A percentile compares a stretch with the other conserved stretches of the same genome.
Conservation (phyloP, 441 rosid genomes). For the Syzygium syzygioides region DNA sequence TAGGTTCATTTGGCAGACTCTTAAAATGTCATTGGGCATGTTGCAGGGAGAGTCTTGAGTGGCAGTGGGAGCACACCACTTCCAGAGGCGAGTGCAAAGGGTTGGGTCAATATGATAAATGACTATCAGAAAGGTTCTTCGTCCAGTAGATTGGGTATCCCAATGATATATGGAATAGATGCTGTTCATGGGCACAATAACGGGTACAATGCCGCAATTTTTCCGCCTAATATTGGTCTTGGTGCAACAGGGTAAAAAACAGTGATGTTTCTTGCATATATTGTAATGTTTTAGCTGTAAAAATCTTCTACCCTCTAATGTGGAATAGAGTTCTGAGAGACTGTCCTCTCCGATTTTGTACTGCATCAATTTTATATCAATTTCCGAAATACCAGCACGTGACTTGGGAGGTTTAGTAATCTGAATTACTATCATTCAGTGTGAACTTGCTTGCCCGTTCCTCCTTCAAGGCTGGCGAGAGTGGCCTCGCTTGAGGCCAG, state of each 20-base stretch:
- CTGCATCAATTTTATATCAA: background rate
- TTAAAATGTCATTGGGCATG: too few species aligned
- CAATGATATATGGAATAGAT: conserved; percentile 15
- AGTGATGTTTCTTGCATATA: background rate
- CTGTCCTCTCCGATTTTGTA: background rate
- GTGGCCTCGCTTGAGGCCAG: too few species aligned
- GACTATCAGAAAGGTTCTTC: conserved; percentile 7
- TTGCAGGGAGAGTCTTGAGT: too few species aligned
- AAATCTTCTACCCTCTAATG: background rate
- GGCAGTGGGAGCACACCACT: conserved; percentile 15
- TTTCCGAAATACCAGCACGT: background rate
- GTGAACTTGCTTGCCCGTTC: background rate
- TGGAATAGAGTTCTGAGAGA: background rate
- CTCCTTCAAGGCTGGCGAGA: background rate
- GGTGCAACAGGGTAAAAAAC: conserved; percentile 9
- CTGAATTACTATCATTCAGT: background rate
- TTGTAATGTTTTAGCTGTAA: background rate
- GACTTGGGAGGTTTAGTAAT: background rate
- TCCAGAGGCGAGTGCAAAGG: conserved; percentile 10
- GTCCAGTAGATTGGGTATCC: conserved; percentile 14
- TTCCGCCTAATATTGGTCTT: conserved; percentile 13
- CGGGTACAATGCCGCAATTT: conserved; percentile 11
- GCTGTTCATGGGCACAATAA: conserved; percentile 17
- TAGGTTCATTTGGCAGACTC: too few species aligned
- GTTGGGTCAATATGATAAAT: conserved; percentile 13